A percentile compares a stretch with the other conserved stretches of the same genome.
Evolutionary conservation across 306 rosid genomes (phyloP).

Genomic region (Mimosa bimucronata): DNA sequence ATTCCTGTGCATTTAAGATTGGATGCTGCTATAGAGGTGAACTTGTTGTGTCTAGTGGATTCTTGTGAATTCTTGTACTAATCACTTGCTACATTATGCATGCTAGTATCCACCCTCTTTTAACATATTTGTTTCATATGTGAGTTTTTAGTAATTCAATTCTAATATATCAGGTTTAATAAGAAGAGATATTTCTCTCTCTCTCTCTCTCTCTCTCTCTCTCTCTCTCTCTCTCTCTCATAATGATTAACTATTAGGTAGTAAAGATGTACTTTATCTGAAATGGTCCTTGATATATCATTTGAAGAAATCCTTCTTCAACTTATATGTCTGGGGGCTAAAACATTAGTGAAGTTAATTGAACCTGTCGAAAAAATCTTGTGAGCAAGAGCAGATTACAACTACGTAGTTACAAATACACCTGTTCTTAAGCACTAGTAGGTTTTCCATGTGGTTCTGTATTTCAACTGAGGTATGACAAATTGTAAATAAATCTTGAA

Average conservation of each 20-base stretch:
- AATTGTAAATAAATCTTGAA: background rate
- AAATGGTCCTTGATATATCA: background rate
- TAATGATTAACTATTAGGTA: slow-evolving; percentile 4
- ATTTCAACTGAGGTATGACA: background rate
- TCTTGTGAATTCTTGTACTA: background rate
- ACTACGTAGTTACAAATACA: background rate
- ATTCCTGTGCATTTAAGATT: slow-evolving; percentile 75
- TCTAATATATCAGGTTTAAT: slow-evolving; percentile 20
- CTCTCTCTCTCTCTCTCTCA: background rate
- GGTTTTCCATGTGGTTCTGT: background rate
- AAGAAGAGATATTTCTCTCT: slow-evolving; percentile 18
- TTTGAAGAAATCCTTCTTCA: background rate
- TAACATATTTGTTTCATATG: slow-evolving; percentile 14
- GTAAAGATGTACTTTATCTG: slow-evolving; percentile 6
- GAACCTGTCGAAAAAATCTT: background rate
- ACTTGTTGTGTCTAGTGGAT: background rate
- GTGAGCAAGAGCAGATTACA: background rate
- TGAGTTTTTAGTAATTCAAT: slow-evolving; percentile 15
- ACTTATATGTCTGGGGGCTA: background rate
- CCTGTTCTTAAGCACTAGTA: background rate
- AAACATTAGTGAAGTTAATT: background rate
- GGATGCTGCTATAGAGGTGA: slow-evolving; percentile 89
- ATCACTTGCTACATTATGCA: background rate
- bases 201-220: no score
- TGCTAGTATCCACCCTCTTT: background rate